A percentile compares a stretch with the other conserved stretches of the same genome.
These are phyloP conservation scores for Penicillium mononematosum DNA, from an alignment of 495 filamentous ascomycete species.

Conservation along the genomic window DNA sequence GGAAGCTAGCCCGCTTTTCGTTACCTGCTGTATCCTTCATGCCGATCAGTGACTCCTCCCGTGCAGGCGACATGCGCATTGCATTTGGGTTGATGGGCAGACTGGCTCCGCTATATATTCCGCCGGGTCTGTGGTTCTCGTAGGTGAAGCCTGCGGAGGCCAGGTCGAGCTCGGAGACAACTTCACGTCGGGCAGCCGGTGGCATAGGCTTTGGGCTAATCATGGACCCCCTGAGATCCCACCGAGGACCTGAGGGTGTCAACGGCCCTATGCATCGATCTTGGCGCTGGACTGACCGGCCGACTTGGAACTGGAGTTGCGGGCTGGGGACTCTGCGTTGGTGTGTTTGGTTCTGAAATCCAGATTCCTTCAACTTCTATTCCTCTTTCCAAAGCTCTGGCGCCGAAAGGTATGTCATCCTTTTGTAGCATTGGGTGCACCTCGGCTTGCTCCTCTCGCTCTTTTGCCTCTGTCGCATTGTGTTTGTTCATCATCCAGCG, in stretches of 20 bases:
- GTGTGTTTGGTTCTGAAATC: constrained; percentile 66
- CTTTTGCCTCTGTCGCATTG: constrained; percentile 62
- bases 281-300: constrained; percentile 17
- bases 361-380: constrained; percentile 87
- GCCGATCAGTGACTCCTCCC: constrained; percentile 11
- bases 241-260: constrained; percentile 2
- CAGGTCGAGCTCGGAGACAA: constrained; percentile 10
- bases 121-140: constrained; percentile 10
- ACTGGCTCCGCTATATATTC: constrained; percentile 11
- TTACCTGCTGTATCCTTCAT: not conserved
- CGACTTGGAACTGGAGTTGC: constrained; percentile 19
- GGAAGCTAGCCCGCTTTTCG: constrained; percentile 24
- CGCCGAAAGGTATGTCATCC: constrained; percentile 79
- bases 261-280: not conserved
- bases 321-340: constrained; percentile 27
- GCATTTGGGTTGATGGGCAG: constrained; percentile 3
- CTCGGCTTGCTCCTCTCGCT: constrained; percentile 46
- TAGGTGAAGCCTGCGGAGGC: constrained; percentile 14
- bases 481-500: constrained; percentile 64
- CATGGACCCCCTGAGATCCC: not conserved
- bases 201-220: constrained; percentile 3
- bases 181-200: not conserved
- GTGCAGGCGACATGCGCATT: constrained; percentile 7
- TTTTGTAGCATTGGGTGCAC: constrained; percentile 36
- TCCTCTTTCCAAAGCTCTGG: constrained; percentile 83